A percentile compares a stretch with the other conserved stretches of the same genome.
Evolutionary conservation across 768 basidiomycete genomes (phyloP).

Genomic region (Mycena galopus): DNA sequence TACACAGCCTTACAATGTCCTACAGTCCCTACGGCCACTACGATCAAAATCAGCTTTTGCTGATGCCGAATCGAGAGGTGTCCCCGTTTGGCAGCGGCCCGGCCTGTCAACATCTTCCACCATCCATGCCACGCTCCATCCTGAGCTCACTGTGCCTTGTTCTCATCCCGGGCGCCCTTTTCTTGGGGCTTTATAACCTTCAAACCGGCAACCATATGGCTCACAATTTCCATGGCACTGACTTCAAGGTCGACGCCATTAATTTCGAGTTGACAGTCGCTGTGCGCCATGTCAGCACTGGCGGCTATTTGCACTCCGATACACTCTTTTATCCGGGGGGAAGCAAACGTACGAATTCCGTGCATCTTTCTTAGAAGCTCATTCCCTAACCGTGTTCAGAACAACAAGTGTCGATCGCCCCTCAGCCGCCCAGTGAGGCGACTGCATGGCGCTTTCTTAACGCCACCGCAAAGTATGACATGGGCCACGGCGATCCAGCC

Average conservation of each 20-base stretch:
- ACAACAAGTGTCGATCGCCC: conserved; percentile 9
- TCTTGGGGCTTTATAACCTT: background rate
- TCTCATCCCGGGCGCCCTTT: conserved; percentile 1
- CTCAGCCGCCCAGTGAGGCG: background rate
- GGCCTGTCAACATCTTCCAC: too few relatives aligned
- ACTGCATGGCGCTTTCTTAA: conserved; percentile 18
- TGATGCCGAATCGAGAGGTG: too few relatives aligned
- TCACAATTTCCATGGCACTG: background rate
- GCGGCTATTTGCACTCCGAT: conserved; percentile 7
- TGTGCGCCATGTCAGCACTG: background rate
- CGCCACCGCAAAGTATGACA: background rate
- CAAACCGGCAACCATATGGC: background rate
- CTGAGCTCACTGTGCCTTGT: conserved; percentile 3
- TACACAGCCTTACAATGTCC: too few relatives aligned
- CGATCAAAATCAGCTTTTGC: too few relatives aligned
- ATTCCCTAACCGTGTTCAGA: background rate
- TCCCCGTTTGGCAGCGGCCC: too few relatives aligned
- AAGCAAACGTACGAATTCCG: background rate
- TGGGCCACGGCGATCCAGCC: background rate
- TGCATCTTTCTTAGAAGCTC: background rate
- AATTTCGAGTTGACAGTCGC: background rate
- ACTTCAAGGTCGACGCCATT: background rate
- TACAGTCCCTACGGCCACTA: too few relatives aligned
- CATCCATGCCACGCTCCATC: conserved; percentile 10
- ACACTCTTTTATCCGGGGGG: background rate